A percentile compares a stretch with the other conserved stretches of the same genome.
phyloP scores from a whole-genome alignment of 2,329 filamentous ascomycete species.

The Ploettnerulaceae sp. region DNA sequence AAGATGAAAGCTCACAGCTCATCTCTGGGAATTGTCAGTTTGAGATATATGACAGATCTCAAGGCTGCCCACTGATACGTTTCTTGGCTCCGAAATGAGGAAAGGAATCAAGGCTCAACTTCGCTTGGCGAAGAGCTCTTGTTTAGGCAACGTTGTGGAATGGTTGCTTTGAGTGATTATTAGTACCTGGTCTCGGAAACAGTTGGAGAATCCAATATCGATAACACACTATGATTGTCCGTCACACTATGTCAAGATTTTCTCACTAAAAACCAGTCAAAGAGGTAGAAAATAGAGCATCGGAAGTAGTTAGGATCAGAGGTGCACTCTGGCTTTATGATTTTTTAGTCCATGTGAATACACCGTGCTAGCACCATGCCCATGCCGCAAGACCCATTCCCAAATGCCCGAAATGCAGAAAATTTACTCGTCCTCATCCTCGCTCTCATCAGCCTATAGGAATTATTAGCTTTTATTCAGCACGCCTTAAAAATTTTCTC shows the following conservation, averaged over 20 bases:
- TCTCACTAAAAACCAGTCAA: no score
- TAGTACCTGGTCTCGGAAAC: no score
- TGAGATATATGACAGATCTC: no score
- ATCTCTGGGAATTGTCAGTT: no score
- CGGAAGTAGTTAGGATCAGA: background rate
- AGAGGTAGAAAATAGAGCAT: background rate
- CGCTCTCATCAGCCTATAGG: conserved; percentile 9
- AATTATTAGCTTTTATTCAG: background rate
- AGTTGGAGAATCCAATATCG: no score
- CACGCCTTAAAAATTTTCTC: conserved; percentile 48
- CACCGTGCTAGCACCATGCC: conserved; percentile 16
- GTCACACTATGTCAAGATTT: background rate
- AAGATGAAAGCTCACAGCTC: no score
- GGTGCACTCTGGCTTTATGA: conserved; percentile 9
- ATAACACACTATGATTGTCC: background rate
- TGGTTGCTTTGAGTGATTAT: no score
- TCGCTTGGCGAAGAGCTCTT: no score
- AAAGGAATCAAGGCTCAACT: no score
- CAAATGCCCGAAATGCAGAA: conserved; percentile 11
- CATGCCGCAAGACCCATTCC: conserved; percentile 9
- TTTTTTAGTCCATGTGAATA: conserved; percentile 14
- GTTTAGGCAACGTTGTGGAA: no score
- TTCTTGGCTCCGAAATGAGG: no score
- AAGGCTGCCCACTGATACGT: no score
- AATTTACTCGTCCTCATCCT: conserved; percentile 18